These are phyloP conservation scores for Pseudocercospora vitis DNA, from an alignment of 2,329 filamentous ascomycete genomes.

Conservation along the genomic window DNA sequence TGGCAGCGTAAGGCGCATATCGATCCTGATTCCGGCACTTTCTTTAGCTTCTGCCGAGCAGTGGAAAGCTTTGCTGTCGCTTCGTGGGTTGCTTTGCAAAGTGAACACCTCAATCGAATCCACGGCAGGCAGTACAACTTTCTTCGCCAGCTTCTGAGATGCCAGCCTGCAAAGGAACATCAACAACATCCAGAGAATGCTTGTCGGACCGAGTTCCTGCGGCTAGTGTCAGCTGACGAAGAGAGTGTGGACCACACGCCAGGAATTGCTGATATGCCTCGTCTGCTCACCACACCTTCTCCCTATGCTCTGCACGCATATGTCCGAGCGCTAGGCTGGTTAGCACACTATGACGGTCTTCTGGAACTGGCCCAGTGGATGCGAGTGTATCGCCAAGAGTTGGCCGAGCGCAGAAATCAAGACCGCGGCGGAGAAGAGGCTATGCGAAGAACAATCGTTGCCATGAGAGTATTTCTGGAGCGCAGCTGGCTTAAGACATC, in stretches of 20 bases:
- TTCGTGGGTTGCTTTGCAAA: slow-evolving; percentile 22
- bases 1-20: slow-evolving; percentile 26
- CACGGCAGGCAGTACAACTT: not conserved
- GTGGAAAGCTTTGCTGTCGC: slow-evolving; percentile 36
- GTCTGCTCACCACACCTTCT: slow-evolving; percentile 47
- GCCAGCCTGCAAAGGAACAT: not conserved
- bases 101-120: slow-evolving; percentile 1
- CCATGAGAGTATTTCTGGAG: slow-evolving; percentile 46
- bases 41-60: slow-evolving; percentile 37
- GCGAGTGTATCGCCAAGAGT: slow-evolving; percentile 47
- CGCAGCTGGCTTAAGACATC: slow-evolving; percentile 31
- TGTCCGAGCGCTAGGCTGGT: slow-evolving; percentile 61
- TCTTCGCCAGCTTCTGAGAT: not conserved
- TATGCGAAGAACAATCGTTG: slow-evolving; percentile 42
- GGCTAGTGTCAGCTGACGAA: not conserved
- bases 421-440: slow-evolving; percentile 35
- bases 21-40: slow-evolving; percentile 37
- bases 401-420: slow-evolving; percentile 29
- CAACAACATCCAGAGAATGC: not conserved
- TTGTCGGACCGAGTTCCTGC: not conserved
- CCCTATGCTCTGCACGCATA: slow-evolving; percentile 58
- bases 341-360: slow-evolving; percentile 62
- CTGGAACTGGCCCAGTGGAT: slow-evolving; percentile 61
- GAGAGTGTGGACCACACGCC: not conserved
- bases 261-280: slow-evolving; percentile 20